These are phyloP conservation scores for Starmerella cellae DNA, from an alignment of 805 yeast genomes.

Conservation along the genomic window DNA sequence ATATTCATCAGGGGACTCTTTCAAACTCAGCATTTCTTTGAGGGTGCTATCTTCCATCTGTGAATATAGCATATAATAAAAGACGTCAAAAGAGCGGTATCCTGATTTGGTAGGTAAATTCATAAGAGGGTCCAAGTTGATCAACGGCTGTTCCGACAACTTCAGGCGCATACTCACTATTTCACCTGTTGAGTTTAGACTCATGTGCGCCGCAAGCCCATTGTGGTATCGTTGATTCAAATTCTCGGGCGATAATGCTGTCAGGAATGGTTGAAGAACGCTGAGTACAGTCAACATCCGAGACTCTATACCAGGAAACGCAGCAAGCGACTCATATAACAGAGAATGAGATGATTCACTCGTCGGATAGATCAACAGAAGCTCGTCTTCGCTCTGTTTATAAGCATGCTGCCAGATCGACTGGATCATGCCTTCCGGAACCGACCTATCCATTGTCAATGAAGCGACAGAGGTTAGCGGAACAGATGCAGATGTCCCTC, in stretches of 20 bases:
- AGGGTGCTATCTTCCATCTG: constrained; percentile 19
- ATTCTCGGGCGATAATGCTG: constrained; percentile 28
- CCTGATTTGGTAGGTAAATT: constrained; percentile 20
- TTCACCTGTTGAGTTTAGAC: constrained; percentile 25
- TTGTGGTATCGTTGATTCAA: constrained; percentile 27
- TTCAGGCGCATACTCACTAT: constrained; percentile 25
- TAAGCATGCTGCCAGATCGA: constrained; percentile 31
- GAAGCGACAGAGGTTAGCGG: constrained; percentile 26
- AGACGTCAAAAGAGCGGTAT: constrained; percentile 28
- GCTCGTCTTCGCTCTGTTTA: constrained; percentile 31
- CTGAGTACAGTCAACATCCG: constrained; percentile 27
- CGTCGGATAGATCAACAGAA: constrained; percentile 27
- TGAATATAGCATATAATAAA: constrained; percentile 28
- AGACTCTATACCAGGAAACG: constrained; percentile 28
- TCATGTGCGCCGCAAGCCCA: constrained; percentile 26
- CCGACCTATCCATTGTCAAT: constrained; percentile 24
- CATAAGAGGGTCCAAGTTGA: constrained; percentile 25
- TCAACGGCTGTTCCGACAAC: constrained; percentile 24
- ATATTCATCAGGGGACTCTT: constrained; percentile 23
- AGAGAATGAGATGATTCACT: constrained; percentile 25
- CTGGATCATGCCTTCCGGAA: constrained; percentile 27
- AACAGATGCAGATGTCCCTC: constrained; percentile 19
- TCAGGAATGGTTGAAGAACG: constrained; percentile 29
- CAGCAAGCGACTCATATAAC: constrained; percentile 23
- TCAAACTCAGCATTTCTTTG: constrained; percentile 24